Evolutionary conservation across 768 basidiomycete genomes (phyloP).

Genomic region (Mycena belliarum): DNA sequence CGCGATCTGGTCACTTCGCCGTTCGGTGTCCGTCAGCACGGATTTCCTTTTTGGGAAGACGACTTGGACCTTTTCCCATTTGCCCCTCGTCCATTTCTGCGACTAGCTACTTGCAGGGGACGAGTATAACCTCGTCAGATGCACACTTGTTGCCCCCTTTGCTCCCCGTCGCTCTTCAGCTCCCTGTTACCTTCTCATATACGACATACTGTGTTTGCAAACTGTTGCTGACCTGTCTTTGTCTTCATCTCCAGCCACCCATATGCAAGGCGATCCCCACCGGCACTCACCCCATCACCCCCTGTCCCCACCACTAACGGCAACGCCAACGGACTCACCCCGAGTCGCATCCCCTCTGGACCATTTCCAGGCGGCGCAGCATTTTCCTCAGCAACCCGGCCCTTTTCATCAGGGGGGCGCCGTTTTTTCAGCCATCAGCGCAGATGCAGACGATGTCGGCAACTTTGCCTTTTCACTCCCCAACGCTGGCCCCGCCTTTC

Average conservation of each 20-base stretch:
- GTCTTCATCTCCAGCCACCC: not conserved
- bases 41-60: no score
- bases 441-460: not conserved
- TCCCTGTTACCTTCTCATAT: not conserved
- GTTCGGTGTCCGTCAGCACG: no score
- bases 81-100: no score
- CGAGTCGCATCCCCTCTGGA: not conserved
- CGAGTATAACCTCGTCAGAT: no score
- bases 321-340: constrained; percentile 6
- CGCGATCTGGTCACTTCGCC: no score
- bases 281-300: constrained; percentile 18
- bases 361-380: not conserved
- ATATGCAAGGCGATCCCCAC: constrained; percentile 31
- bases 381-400: not conserved
- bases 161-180: no score
- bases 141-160: no score
- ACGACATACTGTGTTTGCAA: not conserved
- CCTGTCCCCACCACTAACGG: not conserved
- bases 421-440: constrained; percentile 12
- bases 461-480: constrained; percentile 1
- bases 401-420: not conserved
- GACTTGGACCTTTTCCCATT: no score
- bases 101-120: no score
- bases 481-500: not conserved
- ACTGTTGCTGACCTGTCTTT: constrained; percentile 1